These are phyloP conservation scores for Gleditsia sinensis DNA, from an alignment of 306 rosid genomes.

Conservation along the genomic window DNA sequence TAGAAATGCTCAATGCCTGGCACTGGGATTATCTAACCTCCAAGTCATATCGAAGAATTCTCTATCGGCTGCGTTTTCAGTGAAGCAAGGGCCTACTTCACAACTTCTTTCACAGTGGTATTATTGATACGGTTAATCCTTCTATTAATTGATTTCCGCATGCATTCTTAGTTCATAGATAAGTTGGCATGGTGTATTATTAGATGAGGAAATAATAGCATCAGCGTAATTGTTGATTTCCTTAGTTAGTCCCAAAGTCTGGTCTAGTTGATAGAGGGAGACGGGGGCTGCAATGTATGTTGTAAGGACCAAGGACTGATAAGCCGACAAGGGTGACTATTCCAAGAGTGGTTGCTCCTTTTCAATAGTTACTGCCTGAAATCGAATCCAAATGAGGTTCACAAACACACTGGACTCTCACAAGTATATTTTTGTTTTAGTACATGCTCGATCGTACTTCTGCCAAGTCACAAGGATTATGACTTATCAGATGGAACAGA, in stretches of 20 bases:
- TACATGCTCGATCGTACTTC: neutral
- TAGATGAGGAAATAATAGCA: constrained; percentile 30
- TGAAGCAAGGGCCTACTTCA: neutral
- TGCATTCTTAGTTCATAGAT: no score
- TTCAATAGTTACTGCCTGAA: neutral
- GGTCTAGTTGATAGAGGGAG: neutral
- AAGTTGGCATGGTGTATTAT: constrained; percentile 32
- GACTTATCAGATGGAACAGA: neutral
- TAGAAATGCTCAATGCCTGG: no score
- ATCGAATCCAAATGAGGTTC: neutral
- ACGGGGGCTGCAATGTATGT: neutral
- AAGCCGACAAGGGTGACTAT: neutral
- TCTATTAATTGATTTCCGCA: no score
- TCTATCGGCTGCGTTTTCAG: neutral
- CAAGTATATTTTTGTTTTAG: neutral
- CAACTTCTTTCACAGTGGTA: neutral
- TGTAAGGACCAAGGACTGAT: neutral
- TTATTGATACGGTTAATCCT: no score
- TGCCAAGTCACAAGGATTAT: neutral
- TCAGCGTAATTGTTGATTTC: neutral
- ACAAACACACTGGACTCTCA: neutral
- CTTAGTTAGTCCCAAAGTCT: neutral
- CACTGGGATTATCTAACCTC: no score
- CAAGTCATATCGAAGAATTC: no score
- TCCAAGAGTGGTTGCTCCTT: neutral